Evolutionary conservation across 176 grass and related monocot genomes (phyloP).

Genomic region (Lolium multiflorum): DNA sequence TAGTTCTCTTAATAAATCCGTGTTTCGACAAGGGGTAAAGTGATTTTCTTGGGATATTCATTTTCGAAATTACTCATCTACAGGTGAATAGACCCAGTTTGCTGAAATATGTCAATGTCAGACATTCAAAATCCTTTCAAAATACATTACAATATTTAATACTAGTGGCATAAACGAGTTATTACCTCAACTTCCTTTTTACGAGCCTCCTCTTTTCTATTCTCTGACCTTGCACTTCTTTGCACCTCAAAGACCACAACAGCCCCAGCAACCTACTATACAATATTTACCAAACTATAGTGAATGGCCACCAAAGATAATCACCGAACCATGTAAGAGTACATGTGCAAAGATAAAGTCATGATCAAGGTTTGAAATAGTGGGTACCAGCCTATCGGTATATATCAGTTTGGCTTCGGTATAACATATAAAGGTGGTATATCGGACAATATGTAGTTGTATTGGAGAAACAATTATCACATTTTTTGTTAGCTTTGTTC

Average conservation of each 20-base stretch:
- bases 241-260: slow-evolving; percentile 78
- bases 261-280: slow-evolving; percentile 68
- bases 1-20: neutral
- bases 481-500: neutral
- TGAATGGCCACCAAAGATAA: neutral
- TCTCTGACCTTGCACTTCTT: slow-evolving; percentile 76
- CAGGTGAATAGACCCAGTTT: neutral
- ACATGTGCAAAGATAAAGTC: neutral
- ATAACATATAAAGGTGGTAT: neutral
- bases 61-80: slow-evolving; percentile 5
- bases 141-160: neutral
- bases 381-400: neutral
- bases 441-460: neutral
- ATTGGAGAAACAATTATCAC: neutral
- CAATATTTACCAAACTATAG: slow-evolving; percentile 33
- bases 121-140: neutral
- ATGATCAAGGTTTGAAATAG: neutral
- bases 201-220: slow-evolving; percentile 64
- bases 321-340: slow-evolving; percentile 20
- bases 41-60: neutral
- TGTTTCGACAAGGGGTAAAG: neutral
- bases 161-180: neutral
- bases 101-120: neutral
- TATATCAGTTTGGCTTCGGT: neutral
- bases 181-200: slow-evolving; percentile 75